A percentile compares a stretch with the other conserved stretches of the same genome.
These are phyloP conservation scores for Apophysomyces variabilis DNA, from an alignment of 371 early-diverging fungal species.

Conservation along the genomic window DNA sequence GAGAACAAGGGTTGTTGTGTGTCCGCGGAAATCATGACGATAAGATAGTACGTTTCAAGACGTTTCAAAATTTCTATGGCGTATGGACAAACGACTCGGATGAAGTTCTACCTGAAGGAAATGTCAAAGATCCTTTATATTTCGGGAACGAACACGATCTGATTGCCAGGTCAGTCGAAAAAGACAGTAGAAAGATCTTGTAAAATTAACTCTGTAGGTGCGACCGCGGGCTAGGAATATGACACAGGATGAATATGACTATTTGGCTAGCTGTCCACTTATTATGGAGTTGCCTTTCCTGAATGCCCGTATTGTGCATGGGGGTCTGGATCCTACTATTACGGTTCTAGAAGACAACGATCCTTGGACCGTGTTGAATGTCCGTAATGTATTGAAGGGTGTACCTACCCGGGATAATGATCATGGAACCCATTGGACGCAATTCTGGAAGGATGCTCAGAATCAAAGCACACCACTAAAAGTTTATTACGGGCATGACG, in stretches of 20 bases:
- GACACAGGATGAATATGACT: constrained; percentile 59
- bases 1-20: constrained; percentile 57
- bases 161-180: constrained; percentile 40
- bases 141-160: constrained; percentile 45
- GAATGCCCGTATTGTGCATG: constrained; percentile 68
- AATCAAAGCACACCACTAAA: constrained; percentile 21
- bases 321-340: constrained; percentile 64
- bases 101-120: constrained; percentile 38
- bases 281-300: constrained; percentile 60
- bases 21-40: constrained; percentile 86
- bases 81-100: constrained; percentile 26
- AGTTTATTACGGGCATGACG: constrained; percentile 75
- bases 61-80: constrained; percentile 45
- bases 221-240: constrained; percentile 29
- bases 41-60: constrained; percentile 65
- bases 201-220: too few relatives aligned
- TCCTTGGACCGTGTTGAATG: constrained; percentile 62
- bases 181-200: neutral
- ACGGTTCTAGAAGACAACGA: constrained; percentile 45
- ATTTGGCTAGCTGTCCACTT: constrained; percentile 60
- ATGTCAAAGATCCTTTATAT: constrained; percentile 47
- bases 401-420: constrained; percentile 37
- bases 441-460: constrained; percentile 48
- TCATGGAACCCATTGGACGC: constrained; percentile 57
- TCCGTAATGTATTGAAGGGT: constrained; percentile 60